Conservation (phyloP, 2,329 filamentous ascomycete species). For the Neurospora sp. region DNA sequence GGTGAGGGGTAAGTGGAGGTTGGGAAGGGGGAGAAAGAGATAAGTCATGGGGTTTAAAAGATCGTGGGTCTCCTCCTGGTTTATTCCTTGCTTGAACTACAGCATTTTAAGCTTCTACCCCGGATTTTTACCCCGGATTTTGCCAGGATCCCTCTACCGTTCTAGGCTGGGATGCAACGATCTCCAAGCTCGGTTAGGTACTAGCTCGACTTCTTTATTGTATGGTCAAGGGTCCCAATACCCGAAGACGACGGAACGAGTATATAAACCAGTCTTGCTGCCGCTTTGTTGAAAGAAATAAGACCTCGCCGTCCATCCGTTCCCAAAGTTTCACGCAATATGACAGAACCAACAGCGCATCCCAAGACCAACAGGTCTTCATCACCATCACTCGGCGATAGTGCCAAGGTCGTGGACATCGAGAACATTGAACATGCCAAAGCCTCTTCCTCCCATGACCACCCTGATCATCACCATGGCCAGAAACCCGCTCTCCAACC, state of each 20-base stretch:
- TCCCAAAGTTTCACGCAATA: neutral
- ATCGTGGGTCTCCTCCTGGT: neutral
- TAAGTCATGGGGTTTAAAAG: neutral
- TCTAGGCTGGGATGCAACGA: neutral
- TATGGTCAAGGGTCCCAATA: too few species aligned
- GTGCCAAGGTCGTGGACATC: neutral
- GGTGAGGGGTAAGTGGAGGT: neutral
- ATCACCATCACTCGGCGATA: neutral
- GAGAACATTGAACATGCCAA: neutral
- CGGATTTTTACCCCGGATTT: neutral
- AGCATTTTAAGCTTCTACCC: neutral
- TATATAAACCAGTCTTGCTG: neutral
- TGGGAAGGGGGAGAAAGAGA: neutral
- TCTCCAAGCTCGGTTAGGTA: neutral
- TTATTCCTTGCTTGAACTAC: neutral
- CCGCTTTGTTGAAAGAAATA: neutral
- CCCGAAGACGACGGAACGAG: neutral
- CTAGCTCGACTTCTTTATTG: neutral
- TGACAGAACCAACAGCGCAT: neutral
- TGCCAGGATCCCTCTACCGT: neutral
- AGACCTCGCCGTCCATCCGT: neutral
- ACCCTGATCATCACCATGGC: neutral
- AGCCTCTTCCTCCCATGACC: neutral
- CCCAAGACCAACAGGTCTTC: neutral
- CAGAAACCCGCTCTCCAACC: slow-evolving; percentile 10